These are phyloP conservation scores for Solanum paucissectum DNA, from an alignment of 257 asterid genomes.

Conservation along the genomic window DNA sequence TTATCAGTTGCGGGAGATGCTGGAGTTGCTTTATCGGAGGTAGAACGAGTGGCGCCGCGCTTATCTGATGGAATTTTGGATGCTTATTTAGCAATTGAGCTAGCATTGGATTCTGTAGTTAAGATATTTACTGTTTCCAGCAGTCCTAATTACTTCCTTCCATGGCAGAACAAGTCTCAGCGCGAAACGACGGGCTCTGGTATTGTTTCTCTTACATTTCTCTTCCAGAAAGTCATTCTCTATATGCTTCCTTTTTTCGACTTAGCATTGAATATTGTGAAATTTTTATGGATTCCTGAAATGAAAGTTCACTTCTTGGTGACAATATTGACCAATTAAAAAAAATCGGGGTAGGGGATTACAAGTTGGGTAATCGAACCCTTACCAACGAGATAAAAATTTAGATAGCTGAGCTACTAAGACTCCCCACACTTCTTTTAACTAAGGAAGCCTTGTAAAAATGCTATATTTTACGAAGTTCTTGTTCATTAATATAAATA, in stretches of 20 bases:
- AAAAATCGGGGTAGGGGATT: not conserved
- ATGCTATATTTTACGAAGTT: not conserved
- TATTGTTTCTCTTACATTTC: slow-evolving; percentile 1
- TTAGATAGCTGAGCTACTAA: not conserved
- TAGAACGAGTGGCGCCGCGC: slow-evolving; percentile 6
- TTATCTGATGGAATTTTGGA: slow-evolving; percentile 27
- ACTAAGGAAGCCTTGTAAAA: not conserved
- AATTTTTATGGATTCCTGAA: not conserved
- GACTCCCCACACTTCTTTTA: not conserved
- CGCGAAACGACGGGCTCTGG: slow-evolving; percentile 98
- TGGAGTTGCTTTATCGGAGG: not conserved
- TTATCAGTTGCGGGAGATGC: not conserved
- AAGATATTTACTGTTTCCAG: slow-evolving; percentile 88
- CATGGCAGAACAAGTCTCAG: slow-evolving; percentile 94
- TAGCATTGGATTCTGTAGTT: slow-evolving; percentile 92
- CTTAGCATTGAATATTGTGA: not conserved
- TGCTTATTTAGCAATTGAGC: slow-evolving; percentile 59
- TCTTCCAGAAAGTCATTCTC: not conserved
- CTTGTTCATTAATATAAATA: not conserved
- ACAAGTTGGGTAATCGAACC: not conserved
- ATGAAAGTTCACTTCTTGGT: not conserved
- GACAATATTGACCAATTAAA: not conserved
- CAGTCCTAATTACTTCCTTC: slow-evolving; percentile 82
- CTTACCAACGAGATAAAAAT: not conserved
- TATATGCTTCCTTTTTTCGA: not conserved